A percentile compares a stretch with the other conserved stretches of the same genome.
phyloP scores from a whole-genome alignment of 257 asterid genomes.

The Solanum tacnaense region DNA sequence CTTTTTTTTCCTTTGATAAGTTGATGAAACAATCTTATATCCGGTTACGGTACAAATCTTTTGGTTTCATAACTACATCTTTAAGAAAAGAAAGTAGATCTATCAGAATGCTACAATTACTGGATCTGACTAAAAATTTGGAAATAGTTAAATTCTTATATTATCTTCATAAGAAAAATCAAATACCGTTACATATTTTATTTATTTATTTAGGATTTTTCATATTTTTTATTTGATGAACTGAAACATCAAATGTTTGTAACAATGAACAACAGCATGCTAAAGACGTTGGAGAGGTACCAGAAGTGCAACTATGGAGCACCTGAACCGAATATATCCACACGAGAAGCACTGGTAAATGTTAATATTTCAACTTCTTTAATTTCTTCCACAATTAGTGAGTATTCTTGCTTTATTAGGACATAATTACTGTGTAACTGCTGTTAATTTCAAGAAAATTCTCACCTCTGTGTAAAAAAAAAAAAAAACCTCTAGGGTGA shows the following conservation, averaged over 20 bases:
- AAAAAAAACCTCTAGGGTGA: not conserved
- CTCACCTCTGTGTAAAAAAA: not conserved
- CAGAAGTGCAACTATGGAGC: conserved; percentile 98
- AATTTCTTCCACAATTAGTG: not conserved
- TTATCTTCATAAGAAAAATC: not conserved
- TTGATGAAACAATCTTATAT: conserved; percentile 14
- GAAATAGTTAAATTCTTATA: not conserved
- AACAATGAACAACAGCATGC: conserved; percentile 62
- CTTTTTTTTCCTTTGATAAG: not conserved
- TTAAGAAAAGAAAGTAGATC: not conserved
- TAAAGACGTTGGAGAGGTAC: conserved; percentile 90
- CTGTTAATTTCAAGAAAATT: not conserved
- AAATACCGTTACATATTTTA: not conserved
- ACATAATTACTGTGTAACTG: not conserved
- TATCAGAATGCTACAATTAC: not conserved
- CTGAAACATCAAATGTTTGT: conserved; percentile 11
- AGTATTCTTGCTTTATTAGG: not conserved
- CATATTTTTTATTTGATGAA: not conserved
- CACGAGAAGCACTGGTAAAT: conserved; percentile 91
- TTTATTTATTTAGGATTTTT: not conserved
- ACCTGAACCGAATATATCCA: conserved; percentile 74
- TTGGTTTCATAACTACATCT: not conserved
- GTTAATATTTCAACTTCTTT: not conserved
- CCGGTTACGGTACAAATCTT: conserved; percentile 16
- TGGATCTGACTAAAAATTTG: not conserved